Base-by-base conservation (phyloP, 257 asterid species). In the Cordia subcordata region DNA sequence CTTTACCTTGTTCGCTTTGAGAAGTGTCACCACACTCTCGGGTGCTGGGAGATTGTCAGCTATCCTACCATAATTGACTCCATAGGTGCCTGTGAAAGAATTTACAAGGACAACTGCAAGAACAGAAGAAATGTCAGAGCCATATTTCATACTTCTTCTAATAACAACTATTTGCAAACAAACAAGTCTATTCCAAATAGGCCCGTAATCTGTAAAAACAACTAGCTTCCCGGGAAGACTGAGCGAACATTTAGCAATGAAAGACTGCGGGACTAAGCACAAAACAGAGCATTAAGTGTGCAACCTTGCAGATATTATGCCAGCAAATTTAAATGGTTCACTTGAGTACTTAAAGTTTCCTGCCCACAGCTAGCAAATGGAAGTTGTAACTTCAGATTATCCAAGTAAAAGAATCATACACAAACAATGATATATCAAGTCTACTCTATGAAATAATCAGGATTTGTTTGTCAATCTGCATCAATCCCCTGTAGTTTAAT, bases 21-120 rank as follows among this genome's bases (percentile, higher is more conserved):
- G 84, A 19, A 90, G 96, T 5, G 86, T 78, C n/a, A 78, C 96
- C 0, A 90, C 97, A 4, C 81, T 76, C 61, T 82, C 94, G 0
- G 97, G 94, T 9, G 85, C 60, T 0, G 95, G 94, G 61, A 90
- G 78, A 55, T 90, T 82, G 77, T 85, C 87, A 0, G 96, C 85
- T 61, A 90, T 57, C 53, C 81, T 72, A 10, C 96, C 97, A 32
- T 90, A 90, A 64, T 90, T 90, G 23, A 90, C 81, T 21, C 96
- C 97, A 17, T 79, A 87, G 0, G 93, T 90, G 13, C 97, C 97
- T 4, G 79, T 78, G 77, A 90, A 81, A 45, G 81, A 90, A 10
- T 69, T 67, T 15, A 52, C 92, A 21, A 65, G 68, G 38, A 64
- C 12, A 62, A 69, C 86, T 77, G 79, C 68, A 14, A 73, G 47